Base-by-base conservation (phyloP, 371 early-diverging fungal genomes). In the Choanephora cucurbitarum region DNA sequence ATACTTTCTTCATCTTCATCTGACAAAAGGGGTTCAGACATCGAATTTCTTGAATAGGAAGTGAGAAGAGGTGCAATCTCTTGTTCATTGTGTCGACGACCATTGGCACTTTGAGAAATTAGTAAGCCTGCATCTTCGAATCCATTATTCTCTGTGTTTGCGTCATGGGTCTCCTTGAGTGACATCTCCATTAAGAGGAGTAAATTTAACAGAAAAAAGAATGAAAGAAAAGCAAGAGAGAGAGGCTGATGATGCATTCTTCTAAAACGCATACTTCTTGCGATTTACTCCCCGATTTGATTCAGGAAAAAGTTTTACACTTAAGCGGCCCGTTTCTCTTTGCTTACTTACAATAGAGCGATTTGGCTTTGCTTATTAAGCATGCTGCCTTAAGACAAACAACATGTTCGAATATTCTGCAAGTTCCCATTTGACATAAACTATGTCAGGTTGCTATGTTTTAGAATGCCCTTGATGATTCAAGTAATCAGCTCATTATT, bases 41-140 rank as follows among this genome's bases (percentile, higher is more conserved):
- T 2, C 9, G 37, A 37, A 11, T 37, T 37, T 14, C 37, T 37
- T 37, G 37, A 11, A 11, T 9, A 37, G 3, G 2, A 14, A 14
- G 18, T 19, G 18, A 55, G 15, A 21, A 55, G 28, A 3, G 56
- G 56, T 21, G 56, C 18, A 17, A 55, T 34, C 28, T 46, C 55
- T 18, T 8, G 21, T 15, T 39, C 10, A 39, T 19, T 37, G 8
- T 13, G 23, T 19, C 37, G 23, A 5, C 41, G 22, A 15, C 40
- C 42, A 4, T 23, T 7, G 2, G 40, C 28, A 10, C 19, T 9
- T 22, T 23, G 39, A 9, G 49, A 22, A 18, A 19, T 18, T 17
- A 5, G 19, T 2, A 1, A 32, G 21, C 11, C 19, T 11, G 18
- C 19, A 24, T 22, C 17, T 18, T 21, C 37, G 10, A 6, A 37